A percentile compares a stretch with the other conserved stretches of the same genome.
Evolutionary conservation across 192 early-diverging fungal species (phyloP).

Genomic region (Coemansia sp.): DNA sequence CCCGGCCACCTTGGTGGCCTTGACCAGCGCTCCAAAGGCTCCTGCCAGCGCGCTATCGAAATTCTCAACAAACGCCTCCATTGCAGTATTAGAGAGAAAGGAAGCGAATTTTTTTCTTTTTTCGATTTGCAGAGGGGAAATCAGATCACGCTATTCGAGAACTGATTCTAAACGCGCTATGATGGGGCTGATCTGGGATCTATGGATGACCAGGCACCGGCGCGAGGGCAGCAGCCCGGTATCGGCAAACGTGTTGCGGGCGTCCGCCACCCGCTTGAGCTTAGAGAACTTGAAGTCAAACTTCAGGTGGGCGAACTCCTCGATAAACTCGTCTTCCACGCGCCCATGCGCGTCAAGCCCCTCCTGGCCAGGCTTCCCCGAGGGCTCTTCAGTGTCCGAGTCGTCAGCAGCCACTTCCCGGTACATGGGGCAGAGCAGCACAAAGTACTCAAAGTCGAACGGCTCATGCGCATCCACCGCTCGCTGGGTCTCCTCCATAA

Average conservation of each 20-base stretch:
- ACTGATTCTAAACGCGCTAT: slow-evolving; percentile 22
- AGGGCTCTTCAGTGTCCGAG: slow-evolving; percentile 42
- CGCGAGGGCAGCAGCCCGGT: slow-evolving; percentile 74
- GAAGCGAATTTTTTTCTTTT: neutral
- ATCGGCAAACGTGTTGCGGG: slow-evolving; percentile 79
- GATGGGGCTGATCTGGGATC: slow-evolving; percentile 35
- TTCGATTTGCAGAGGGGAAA: neutral
- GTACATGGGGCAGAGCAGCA: slow-evolving; percentile 81
- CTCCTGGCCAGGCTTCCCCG: neutral
- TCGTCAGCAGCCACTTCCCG: slow-evolving; percentile 63
- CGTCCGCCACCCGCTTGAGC: slow-evolving; percentile 65
- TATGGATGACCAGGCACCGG: slow-evolving; percentile 63
- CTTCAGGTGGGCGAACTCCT: slow-evolving; percentile 66
- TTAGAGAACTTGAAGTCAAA: slow-evolving; percentile 85
- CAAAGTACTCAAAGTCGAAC: slow-evolving; percentile 78
- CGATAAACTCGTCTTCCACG: slow-evolving; percentile 89
- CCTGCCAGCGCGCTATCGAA: slow-evolving; percentile 30
- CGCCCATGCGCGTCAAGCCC: slow-evolving; percentile 68
- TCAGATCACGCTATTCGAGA: slow-evolving; percentile 6
- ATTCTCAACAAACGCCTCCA: slow-evolving; percentile 15
- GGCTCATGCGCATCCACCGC: slow-evolving; percentile 68
- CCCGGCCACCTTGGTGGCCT: slow-evolving; percentile 62
- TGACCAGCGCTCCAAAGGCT: slow-evolving; percentile 53
- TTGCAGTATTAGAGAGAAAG: slow-evolving; percentile 3
- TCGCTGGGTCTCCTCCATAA: slow-evolving; percentile 76